Base-by-base conservation (phyloP, 306 rosid species). In the Cucurbita argyrosperma region DNA sequence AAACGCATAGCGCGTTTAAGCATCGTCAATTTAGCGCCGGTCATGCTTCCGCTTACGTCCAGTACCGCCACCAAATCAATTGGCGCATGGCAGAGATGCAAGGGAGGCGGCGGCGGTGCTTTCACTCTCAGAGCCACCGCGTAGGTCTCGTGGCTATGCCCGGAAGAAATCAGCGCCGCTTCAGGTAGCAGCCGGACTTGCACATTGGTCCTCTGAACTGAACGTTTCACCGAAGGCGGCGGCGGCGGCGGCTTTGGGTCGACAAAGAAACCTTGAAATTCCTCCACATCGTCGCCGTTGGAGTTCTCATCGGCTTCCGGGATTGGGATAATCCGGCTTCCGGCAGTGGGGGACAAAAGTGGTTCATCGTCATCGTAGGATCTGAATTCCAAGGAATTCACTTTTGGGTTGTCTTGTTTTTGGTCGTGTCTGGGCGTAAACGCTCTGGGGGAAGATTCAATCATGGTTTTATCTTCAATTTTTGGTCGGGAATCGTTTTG, bases 231-330 rank as follows among this genome's bases (percentile, higher is more conserved):
- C 0, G 92, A 80, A 38, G 3, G 30, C 19, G 35, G 35, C 35
- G 35, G 35, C 4, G 92, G 76, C 57, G 92, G 77, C 60, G 92
- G 77, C 54, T 83, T 88, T 0, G 96, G 78, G 81, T 85, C 77
- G 55, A 86, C 91, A 75, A 89, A 89, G 72, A 94, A 91, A 0
- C 97, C 97, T 47, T 89, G 96, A 50, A 94, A 94, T 79, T 91
- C 99, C 23, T 63, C 78, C 2, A 49, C 62, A 14, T 76, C 72
- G 59, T 59, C 78, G 1, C 50, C 52, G 40, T 72, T 45, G 8
- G 19, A 21, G 42, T 75, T 62, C 61, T 75, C 78, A 2, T 75
- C 72, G 21, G 72, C 78, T 23, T 75, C 78, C 4, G 72, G 78
- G 1, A 75, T 75, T 0, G 78, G 78, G 21, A 75, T 63, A 8